Conservation (phyloP, 139 green algal genomes). For the Chlorella sp. region DNA sequence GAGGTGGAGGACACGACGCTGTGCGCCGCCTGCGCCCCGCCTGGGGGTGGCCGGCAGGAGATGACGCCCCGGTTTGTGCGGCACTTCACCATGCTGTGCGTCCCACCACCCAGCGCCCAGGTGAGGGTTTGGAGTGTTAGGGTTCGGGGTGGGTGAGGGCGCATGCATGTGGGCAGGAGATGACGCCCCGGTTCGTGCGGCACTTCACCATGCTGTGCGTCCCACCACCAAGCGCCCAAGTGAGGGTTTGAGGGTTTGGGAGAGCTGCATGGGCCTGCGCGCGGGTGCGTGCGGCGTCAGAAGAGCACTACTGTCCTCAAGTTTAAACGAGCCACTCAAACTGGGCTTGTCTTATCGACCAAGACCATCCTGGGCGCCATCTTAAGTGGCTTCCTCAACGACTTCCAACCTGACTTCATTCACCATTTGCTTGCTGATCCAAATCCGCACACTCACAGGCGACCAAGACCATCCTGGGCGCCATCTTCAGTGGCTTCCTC, state of each 20-base stretch:
- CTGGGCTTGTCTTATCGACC: too few relatives aligned
- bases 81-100: constrained; percentile 78
- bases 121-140: too few relatives aligned
- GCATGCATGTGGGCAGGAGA: too few relatives aligned
- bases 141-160: too few relatives aligned
- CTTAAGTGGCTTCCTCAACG: constrained; percentile 65
- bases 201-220: constrained; percentile 83
- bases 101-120: constrained; percentile 52
- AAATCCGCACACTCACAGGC: too few relatives aligned
- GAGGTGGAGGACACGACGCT: constrained; percentile 75
- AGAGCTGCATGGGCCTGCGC: too few relatives aligned
- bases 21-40: constrained; percentile 63
- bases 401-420: constrained; percentile 50
- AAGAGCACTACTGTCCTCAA: too few relatives aligned
- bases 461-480: constrained; percentile 70
- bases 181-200: constrained; percentile 68
- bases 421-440: too few relatives aligned
- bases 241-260: too few relatives aligned
- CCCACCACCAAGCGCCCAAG: constrained; percentile 44
- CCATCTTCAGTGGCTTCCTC: constrained; percentile 76
- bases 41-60: constrained; percentile 66
- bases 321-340: too few relatives aligned
- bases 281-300: too few relatives aligned
- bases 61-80: constrained; percentile 69
- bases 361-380: constrained; percentile 76